phyloP scores from a whole-genome alignment of 2,329 filamentous ascomycete species.

The Alternaria novae-zelandiae region DNA sequence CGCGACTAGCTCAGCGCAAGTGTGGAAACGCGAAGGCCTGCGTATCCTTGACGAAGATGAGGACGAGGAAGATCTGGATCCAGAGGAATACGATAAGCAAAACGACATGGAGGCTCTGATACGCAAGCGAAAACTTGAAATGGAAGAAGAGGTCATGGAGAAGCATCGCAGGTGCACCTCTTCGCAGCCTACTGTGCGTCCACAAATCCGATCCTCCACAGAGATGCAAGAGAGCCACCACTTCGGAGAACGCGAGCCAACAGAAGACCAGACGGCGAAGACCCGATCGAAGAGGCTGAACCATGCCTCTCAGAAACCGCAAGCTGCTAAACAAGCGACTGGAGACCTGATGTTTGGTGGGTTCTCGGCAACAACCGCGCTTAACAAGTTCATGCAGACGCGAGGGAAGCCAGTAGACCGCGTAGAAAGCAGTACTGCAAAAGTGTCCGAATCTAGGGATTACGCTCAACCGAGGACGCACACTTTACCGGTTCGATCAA shows the following conservation, averaged over 20 bases:
- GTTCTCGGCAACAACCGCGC: conserved; percentile 52
- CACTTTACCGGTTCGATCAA: background rate
- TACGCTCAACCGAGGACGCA: background rate
- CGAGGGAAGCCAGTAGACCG: conserved; percentile 42
- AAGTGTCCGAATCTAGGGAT: background rate
- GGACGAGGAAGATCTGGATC: conserved; percentile 35
- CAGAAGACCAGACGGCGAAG: background rate
- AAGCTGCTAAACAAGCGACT: background rate
- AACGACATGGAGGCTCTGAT: conserved; percentile 48
- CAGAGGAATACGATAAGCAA: conserved; percentile 20
- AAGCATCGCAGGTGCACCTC: background rate
- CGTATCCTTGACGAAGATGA: conserved; percentile 54
- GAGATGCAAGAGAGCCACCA: background rate
- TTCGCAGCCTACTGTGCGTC: background rate
- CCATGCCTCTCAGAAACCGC: background rate
- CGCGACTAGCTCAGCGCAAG: conserved; percentile 50
- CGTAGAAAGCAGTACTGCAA: background rate
- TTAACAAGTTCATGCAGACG: conserved; percentile 60
- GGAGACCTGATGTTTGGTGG: conserved; percentile 43
- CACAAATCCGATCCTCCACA: background rate
- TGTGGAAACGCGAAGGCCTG: conserved; percentile 59
- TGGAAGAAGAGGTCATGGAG: conserved; percentile 21
- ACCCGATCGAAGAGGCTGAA: background rate
- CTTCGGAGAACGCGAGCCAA: background rate
- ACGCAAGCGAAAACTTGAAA: conserved; percentile 45